Evolutionary conservation across 768 basidiomycete species (phyloP).

Genomic region (Rhodotorula paludigena): DNA sequence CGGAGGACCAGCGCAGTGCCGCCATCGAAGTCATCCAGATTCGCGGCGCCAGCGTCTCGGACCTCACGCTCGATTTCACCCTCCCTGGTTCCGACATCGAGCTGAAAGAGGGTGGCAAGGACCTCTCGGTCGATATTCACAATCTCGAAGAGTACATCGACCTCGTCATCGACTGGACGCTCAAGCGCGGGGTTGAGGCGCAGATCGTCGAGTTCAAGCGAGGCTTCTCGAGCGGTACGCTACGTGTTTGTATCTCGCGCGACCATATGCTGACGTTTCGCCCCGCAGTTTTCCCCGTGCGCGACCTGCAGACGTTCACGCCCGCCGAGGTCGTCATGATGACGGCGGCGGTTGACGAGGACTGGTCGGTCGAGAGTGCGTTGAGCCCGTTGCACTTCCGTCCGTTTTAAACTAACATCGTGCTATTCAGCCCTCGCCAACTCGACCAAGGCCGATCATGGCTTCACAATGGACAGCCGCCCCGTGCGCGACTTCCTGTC

Average conservation of each 20-base stretch:
- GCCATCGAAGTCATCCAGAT: slow-evolving; percentile 53
- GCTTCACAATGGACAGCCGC: slow-evolving; percentile 90
- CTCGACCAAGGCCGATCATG: slow-evolving; percentile 93
- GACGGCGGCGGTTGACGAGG: slow-evolving; percentile 63
- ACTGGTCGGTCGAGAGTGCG: slow-evolving; percentile 89
- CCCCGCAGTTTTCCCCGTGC: slow-evolving; percentile 77
- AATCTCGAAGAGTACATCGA: slow-evolving; percentile 86
- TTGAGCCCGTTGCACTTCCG: slow-evolving; percentile 13
- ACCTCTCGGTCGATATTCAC: slow-evolving; percentile 72
- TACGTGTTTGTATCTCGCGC: too few relatives aligned
- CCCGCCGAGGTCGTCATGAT: slow-evolving; percentile 92
- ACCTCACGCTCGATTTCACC: slow-evolving; percentile 91
- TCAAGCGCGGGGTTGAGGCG: slow-evolving; percentile 68
- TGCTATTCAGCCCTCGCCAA: slow-evolving; percentile 66
- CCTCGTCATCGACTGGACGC: slow-evolving; percentile 79
- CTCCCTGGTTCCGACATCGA: slow-evolving; percentile 87
- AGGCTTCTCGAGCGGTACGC: slow-evolving; percentile 65
- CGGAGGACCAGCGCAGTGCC: slow-evolving; percentile 34
- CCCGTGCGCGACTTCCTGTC: slow-evolving; percentile 82
- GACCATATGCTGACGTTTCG: background rate
- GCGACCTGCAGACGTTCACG: slow-evolving; percentile 84
- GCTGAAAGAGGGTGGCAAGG: slow-evolving; percentile 76
- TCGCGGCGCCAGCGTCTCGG: slow-evolving; percentile 68
- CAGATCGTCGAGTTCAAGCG: slow-evolving; percentile 89
- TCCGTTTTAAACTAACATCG: background rate